Evolutionary conservation across 169 alveolate species (phyloP).

Genomic region (Eimeria acervulina): DNA sequence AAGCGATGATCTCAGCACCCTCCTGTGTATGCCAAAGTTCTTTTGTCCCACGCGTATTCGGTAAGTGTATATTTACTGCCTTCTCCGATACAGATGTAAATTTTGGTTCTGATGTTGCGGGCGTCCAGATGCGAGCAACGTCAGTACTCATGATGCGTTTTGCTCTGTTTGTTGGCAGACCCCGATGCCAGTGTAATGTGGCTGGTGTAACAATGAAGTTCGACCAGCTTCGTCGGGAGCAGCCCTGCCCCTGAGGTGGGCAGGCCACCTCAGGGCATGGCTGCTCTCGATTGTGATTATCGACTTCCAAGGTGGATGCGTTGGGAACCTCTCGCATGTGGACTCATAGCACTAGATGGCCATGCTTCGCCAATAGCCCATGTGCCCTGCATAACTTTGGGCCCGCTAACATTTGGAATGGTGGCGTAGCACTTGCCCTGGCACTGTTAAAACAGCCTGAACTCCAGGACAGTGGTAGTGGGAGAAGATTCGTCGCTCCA

Average conservation of each 20-base stretch:
- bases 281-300: background rate
- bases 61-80: background rate
- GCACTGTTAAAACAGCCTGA: background rate
- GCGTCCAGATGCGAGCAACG: background rate
- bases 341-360: background rate
- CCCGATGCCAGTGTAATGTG: background rate
- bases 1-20: background rate
- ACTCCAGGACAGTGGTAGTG: background rate
- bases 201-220: background rate
- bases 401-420: background rate
- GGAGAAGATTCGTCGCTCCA: background rate
- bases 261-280: too few relatives aligned
- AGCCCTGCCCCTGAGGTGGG: background rate
- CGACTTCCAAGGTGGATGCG: background rate
- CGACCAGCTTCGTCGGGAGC: background rate
- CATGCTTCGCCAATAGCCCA: background rate
- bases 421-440: background rate
- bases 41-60: background rate
- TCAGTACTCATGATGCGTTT: background rate
- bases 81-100: background rate
- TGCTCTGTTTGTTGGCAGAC: conserved; percentile 7
- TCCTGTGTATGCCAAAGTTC: background rate
- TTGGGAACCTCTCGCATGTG: background rate
- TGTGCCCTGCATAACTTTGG: background rate
- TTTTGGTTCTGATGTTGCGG: background rate